Percentiles rank a stretch among this genome's conserved stretches.
These are phyloP conservation scores for Aegilops longissima DNA, from an alignment of 176 grass and related monocot species.

Conservation along the genomic window DNA sequence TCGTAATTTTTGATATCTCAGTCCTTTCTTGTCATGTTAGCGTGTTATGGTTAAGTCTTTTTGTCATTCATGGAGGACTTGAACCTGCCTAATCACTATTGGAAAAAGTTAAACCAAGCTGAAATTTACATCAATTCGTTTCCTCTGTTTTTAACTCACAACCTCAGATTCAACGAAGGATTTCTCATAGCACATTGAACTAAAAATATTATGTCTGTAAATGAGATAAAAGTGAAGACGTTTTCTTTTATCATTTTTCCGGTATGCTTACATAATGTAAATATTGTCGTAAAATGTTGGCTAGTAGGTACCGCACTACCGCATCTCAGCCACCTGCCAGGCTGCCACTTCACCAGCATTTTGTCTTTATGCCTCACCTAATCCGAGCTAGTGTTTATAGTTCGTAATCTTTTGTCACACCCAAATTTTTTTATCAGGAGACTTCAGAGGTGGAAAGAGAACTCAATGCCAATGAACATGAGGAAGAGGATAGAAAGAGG, in stretches of 20 bases:
- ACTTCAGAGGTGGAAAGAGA: slow-evolving; percentile 36
- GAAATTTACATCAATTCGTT: slow-evolving; percentile 19
- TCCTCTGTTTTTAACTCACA: not conserved
- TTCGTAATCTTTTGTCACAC: slow-evolving; percentile 25
- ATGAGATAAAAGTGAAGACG: not conserved
- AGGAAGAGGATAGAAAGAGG: slow-evolving; percentile 60
- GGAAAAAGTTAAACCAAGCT: not conserved
- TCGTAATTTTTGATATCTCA: slow-evolving; percentile 26
- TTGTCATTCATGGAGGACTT: not conserved
- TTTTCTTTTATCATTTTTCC: not conserved
- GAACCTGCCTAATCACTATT: not conserved
- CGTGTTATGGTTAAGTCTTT: slow-evolving; percentile 3
- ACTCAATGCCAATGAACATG: slow-evolving; percentile 27
- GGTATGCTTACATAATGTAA: not conserved
- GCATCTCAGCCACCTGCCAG: not conserved
- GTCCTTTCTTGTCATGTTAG: slow-evolving; percentile 19
- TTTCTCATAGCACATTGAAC: not conserved
- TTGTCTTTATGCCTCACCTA: slow-evolving; percentile 14
- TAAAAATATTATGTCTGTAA: not conserved
- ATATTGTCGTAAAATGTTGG: not conserved
- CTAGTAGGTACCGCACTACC: not conserved
- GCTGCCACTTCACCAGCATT: not conserved
- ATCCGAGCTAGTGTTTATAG: slow-evolving; percentile 12
- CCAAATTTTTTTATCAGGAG: slow-evolving; percentile 34
- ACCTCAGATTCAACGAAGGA: not conserved